These are phyloP conservation scores for Albifimbria verrucaria DNA, from an alignment of 2,329 filamentous ascomycete genomes.

Conservation along the genomic window DNA sequence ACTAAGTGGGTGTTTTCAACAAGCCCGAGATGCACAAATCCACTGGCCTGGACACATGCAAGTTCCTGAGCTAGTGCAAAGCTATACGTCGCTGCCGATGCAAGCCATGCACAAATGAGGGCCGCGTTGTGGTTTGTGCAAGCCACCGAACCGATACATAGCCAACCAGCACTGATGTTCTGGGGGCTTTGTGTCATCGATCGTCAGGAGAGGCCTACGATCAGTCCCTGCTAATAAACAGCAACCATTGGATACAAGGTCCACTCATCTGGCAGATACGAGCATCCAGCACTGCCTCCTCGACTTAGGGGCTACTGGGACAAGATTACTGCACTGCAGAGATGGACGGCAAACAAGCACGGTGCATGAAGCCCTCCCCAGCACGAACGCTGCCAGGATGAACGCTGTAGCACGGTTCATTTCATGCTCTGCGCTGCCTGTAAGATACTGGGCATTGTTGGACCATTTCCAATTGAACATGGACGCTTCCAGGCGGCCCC, in stretches of 20 bases:
- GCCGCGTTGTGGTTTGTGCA: no score
- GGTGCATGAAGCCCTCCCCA: neutral
- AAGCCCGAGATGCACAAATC: no score
- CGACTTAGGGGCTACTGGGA: neutral
- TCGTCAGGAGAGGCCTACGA: neutral
- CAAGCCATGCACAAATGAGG: no score
- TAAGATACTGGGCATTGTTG: neutral
- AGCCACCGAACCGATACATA: no score
- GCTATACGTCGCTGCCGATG: no score
- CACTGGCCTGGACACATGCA: no score
- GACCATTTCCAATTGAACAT: neutral
- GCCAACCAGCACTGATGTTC: no score
- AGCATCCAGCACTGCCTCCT: neutral
- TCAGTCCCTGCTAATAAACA: neutral
- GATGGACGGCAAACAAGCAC: no score
- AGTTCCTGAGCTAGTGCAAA: no score
- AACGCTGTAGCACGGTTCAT: neutral
- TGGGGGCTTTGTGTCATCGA: neutral
- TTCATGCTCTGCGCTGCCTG: neutral
- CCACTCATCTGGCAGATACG: neutral
- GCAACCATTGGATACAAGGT: neutral
- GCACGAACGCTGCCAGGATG: neutral
- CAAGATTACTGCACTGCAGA: no score
- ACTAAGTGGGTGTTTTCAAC: neutral
- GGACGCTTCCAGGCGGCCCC: neutral